Percentiles rank a stretch among this genome's conserved stretches.
phyloP scores from a whole-genome alignment of 2,329 filamentous ascomycete species.

The Colletotrichum sp. region DNA sequence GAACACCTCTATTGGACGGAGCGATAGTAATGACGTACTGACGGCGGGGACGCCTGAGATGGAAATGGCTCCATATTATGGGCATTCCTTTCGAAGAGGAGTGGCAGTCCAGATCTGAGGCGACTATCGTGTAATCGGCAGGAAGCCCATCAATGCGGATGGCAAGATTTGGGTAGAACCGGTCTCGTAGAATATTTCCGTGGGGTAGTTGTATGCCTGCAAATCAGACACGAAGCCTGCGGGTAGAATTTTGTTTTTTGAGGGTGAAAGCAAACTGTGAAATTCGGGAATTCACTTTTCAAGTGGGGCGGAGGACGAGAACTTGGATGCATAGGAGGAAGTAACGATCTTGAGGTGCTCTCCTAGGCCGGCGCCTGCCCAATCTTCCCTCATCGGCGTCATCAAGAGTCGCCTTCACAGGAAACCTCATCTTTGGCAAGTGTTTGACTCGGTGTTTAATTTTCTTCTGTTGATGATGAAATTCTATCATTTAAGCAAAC shows the following conservation, averaged over 20 bases:
- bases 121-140: background rate
- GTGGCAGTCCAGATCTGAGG: background rate
- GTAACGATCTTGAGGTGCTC: background rate
- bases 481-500: accelerated
- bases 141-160: background rate
- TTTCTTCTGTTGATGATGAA: accelerated
- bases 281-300: background rate
- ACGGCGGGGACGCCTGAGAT: background rate
- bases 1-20: background rate
- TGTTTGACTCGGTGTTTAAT: accelerated
- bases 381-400: background rate
- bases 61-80: background rate
- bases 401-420: background rate
- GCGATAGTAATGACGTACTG: background rate
- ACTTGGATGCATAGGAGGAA: background rate
- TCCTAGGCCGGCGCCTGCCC: background rate
- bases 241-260: background rate
- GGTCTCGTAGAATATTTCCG: background rate
- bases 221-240: background rate
- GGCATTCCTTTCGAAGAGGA: background rate
- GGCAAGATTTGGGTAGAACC: background rate
- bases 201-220: background rate
- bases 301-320: background rate
- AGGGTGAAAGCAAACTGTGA: no score
- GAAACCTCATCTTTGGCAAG: background rate